phyloP scores from a whole-genome alignment of 2,329 filamentous ascomycete genomes.

The Fusarium sp. region DNA sequence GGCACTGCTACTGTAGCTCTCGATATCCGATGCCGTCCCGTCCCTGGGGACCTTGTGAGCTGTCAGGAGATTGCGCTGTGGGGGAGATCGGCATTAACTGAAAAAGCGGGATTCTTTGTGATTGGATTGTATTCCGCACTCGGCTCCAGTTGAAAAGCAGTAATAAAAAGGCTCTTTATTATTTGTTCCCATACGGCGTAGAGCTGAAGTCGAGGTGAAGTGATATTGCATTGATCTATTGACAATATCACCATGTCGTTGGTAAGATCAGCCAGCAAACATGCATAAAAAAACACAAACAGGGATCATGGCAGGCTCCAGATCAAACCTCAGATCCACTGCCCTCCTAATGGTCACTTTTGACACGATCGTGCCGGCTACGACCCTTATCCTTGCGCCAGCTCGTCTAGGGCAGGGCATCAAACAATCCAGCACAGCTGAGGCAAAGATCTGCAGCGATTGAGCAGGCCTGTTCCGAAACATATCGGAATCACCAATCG shows the following conservation, averaged over 20 bases:
- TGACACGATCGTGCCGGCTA: constrained; percentile 21
- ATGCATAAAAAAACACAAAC: background rate
- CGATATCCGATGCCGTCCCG: constrained; percentile 11
- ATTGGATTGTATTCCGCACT: background rate
- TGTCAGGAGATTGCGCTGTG: constrained; percentile 40
- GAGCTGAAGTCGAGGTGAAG: background rate
- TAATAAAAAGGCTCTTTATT: background rate
- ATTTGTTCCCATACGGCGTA: background rate
- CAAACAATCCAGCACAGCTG: background rate
- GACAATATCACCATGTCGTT: background rate
- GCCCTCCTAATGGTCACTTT: constrained; percentile 6
- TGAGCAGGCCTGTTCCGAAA: constrained; percentile 15
- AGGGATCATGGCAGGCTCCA: background rate
- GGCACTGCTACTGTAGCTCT: too few relatives aligned
- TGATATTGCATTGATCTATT: background rate
- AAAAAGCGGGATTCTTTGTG: background rate
- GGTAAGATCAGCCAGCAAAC: background rate
- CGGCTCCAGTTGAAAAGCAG: background rate
- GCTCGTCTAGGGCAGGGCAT: constrained; percentile 3
- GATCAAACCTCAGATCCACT: background rate
- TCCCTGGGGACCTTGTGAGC: constrained; percentile 20
- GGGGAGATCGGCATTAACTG: constrained; percentile 32
- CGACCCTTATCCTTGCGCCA: constrained; percentile 17
- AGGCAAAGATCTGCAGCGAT: constrained; percentile 11
- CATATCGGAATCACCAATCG: constrained; percentile 11